Conservation (phyloP, 192 early-diverging fungal genomes). For the Oehlia diaphana region DNA sequence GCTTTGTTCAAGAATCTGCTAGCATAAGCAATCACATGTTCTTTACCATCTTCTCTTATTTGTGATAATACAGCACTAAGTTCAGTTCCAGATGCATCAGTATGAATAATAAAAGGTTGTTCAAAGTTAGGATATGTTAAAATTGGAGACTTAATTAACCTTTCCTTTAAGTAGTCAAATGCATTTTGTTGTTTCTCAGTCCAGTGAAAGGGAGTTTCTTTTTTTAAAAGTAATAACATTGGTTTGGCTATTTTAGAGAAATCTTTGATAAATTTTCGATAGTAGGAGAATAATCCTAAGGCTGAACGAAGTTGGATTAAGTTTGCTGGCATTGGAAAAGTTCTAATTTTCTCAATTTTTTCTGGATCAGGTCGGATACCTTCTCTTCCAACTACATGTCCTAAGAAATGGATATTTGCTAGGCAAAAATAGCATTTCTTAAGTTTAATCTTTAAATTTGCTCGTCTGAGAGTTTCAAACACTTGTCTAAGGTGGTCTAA, state of each 20-base stretch:
- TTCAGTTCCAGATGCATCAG: slow-evolving; percentile 5
- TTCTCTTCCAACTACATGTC: not conserved
- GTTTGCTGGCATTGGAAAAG: not conserved
- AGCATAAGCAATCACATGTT: slow-evolving; percentile 8
- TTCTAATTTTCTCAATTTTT: not conserved
- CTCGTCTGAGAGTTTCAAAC: no score
- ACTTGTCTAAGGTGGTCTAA: no score
- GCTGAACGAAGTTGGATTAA: not conserved
- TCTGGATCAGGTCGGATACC: not conserved
- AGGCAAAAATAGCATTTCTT: not conserved
- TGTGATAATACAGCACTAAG: slow-evolving; percentile 12
- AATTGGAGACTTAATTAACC: not conserved
- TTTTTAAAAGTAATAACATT: not conserved
- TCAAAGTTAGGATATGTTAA: not conserved
- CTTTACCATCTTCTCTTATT: not conserved
- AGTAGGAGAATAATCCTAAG: not conserved
- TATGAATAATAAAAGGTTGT: not conserved
- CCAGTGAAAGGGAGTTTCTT: not conserved
- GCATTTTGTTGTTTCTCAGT: not conserved
- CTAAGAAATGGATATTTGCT: not conserved
- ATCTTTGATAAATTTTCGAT: not conserved
- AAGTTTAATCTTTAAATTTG: not conserved
- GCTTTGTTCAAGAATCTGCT: slow-evolving; percentile 6
- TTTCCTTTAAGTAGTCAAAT: not conserved
- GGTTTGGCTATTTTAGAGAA: not conserved